Base-by-base conservation (phyloP, 2,329 filamentous ascomycete genomes). In the Conoideocrella luteorostrata region DNA sequence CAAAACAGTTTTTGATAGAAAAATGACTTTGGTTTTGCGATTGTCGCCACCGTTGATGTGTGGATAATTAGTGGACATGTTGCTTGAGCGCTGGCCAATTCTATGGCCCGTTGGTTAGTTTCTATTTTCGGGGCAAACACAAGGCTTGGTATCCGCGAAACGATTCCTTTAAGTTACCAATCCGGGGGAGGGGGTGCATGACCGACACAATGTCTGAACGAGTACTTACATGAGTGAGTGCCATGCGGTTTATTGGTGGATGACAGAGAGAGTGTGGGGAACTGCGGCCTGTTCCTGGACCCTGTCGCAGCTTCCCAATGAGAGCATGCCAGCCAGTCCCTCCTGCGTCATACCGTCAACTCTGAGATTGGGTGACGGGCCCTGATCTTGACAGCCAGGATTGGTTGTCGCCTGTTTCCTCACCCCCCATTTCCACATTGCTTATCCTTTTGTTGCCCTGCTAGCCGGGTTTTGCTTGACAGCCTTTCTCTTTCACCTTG, bases 301-400 rank as follows among this genome's bases (percentile, higher is more conserved):
- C 44, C 39, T 30, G 44, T 41, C 46, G 40, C 46, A 21, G 11
- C 37, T 43, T 41, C 40, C 40, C 40, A n/a, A 29, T 18, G 20
- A 29, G 28, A 32, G 34, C 41, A 24, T 29, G 42, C 21, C 21
- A 32, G 39, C 35, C 34, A 42, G 39, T 50, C 44, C 21, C 41
- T 50, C 47, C 44, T 51, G 50, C 49, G 41, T 48, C 47, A 47
- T 47, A 34, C 41, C 44, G 34, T 39, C 15, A 39, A n/a, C 13
- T 29, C 12, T 33, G 20, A 34, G 15, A 40, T 35, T 15, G 34
- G n/a, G 17, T 5, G 30, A 7, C 33, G 26, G 28, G 17, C 17
- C 11, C 18, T 23, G 33, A n/a, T n/a, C n/a, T n/a, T n/a, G n/a
- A n/a, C n/a, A n/a, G n/a, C n/a, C n/a, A n/a, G n/a, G n/a, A n/a